Evolutionary conservation across 2,329 filamentous ascomycete species (phyloP).

Genomic region (Hypoxylon sp.): DNA sequence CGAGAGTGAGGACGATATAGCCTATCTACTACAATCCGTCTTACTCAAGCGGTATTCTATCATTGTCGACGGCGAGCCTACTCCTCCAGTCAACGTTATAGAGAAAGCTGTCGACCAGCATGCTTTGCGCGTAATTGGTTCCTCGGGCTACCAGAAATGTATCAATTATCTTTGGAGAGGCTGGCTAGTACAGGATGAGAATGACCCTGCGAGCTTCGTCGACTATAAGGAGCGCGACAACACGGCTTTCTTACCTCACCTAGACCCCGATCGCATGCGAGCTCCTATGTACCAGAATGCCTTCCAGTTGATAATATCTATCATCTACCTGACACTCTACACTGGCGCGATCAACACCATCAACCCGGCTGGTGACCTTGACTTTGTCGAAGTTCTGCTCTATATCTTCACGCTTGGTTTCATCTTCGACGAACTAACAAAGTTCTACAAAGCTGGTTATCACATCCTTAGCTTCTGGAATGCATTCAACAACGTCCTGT

Average conservation of each 20-base stretch:
- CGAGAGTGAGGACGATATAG: slow-evolving; percentile 82
- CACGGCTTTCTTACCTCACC: slow-evolving; percentile 81
- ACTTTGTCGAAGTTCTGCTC: slow-evolving; percentile 83
- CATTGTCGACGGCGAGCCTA: slow-evolving; percentile 77
- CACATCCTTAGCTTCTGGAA: slow-evolving; percentile 98
- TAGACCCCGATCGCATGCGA: slow-evolving; percentile 95
- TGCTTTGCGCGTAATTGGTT: slow-evolving; percentile 87
- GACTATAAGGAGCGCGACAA: slow-evolving; percentile 88
- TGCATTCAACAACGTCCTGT: slow-evolving; percentile 89
- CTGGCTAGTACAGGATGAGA: slow-evolving; percentile 96
- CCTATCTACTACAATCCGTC: slow-evolving; percentile 83
- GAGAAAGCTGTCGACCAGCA: slow-evolving; percentile 96
- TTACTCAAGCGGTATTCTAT: slow-evolving; percentile 92
- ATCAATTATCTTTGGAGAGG: slow-evolving; percentile 93
- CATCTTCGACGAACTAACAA: slow-evolving; percentile 86
- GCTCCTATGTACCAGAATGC: slow-evolving; percentile 93
- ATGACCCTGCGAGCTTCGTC: slow-evolving; percentile 89
- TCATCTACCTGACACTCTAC: slow-evolving; percentile 87
- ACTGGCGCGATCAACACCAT: slow-evolving; percentile 95
- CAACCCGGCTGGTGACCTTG: slow-evolving; percentile 85
- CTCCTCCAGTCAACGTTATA: slow-evolving; percentile 85
- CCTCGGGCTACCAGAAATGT: slow-evolving; percentile 95
- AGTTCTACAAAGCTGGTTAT: slow-evolving; percentile 93
- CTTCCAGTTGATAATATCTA: slow-evolving; percentile 85
- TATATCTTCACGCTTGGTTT: slow-evolving; percentile 95